Percentiles rank a stretch among this genome's conserved stretches.
Evolutionary conservation across 78 protist species (phyloP).

Genomic region (Trichosphaerium sp.): DNA sequence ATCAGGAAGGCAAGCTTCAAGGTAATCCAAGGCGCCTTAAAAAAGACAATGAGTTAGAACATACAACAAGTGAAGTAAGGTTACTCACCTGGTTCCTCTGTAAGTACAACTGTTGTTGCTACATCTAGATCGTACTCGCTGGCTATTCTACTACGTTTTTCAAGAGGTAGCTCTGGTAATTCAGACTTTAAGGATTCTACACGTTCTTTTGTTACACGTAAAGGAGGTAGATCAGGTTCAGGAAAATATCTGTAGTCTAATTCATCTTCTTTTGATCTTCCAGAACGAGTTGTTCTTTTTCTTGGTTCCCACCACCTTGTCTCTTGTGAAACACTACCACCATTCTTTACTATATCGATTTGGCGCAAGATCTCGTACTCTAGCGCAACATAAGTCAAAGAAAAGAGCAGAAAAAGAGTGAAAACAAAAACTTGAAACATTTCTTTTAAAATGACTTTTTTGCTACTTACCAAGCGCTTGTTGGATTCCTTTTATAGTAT

Average conservation of each 20-base stretch:
- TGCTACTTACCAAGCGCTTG: conserved; percentile 32
- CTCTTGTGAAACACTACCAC: conserved; percentile 20
- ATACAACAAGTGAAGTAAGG: too few relatives aligned
- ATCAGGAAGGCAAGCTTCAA: too few relatives aligned
- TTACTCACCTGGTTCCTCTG: too few relatives aligned
- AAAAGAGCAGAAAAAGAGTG: neutral
- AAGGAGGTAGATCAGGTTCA: conserved; percentile 65
- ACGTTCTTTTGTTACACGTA: neutral
- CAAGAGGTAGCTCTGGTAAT: conserved; percentile 8
- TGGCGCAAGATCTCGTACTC: conserved; percentile 49
- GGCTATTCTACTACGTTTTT: neutral
- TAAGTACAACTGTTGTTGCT: neutral
- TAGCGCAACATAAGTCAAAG: neutral
- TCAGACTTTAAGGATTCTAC: neutral
- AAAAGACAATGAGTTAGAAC: too few relatives aligned
- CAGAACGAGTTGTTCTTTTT: conserved; percentile 16
- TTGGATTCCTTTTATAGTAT: conserved; percentile 23
- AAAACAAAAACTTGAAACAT: neutral
- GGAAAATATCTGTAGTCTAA: conserved; percentile 56
- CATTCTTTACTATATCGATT: conserved; percentile 29
- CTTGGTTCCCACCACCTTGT: conserved; percentile 44
- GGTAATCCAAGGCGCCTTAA: too few relatives aligned
- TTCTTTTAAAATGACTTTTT: too few relatives aligned
- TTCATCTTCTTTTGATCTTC: conserved; percentile 40
- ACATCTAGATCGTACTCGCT: neutral